Evolutionary conservation across 177 flowering plant species (phyloP), one percentile per base, ranked within the genome.

Genomic region (Vitis hybrid): DNA sequence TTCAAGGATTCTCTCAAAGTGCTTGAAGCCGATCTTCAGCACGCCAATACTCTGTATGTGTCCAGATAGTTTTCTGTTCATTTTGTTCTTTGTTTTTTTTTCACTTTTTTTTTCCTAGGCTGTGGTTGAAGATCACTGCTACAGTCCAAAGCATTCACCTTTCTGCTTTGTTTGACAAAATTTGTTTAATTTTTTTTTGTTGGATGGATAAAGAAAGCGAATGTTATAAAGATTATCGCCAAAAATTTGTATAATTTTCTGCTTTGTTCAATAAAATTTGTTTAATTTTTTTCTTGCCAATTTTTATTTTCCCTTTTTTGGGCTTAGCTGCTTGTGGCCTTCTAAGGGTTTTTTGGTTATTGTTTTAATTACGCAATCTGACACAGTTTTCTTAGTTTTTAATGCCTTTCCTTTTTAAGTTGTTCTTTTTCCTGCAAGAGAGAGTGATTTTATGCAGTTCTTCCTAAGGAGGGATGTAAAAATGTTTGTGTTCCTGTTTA

Each of bases 1-100:
- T 91, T 89, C 82, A 91, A 91, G 87, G 96, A 91, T 72, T 91
- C 96, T 54, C 73, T 91, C 21, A 91, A 91, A 76, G 83, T 77
- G 56, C 91, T 91, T 6, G 93, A 91, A 83, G 96, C 96, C 10
- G 96, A 91, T 79, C 87, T 91, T 71, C 96, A 91, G 78, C 93
- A 87, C 51, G 96, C 96, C 32, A 91, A 91, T 71, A 89, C 93
- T 59, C 85, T 91, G 96, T 91, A 82, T 76, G 85, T 81, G 9
- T 30, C 40, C 54, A n/a, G 4, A 2, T 58, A 24, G 11, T 57
- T 55, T 50, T 65, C 11, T 19, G 50, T 52, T 12, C 27, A 35
- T 24, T 19, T 65, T 58, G 21, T 16, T 40, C 64, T 46, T 66
- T 63, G 18, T 52, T 27, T 48, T 49, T 19, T 40, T 52, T 52